Evolutionary conservation across 2,329 filamentous ascomycete genomes (phyloP).

Genomic region (Drechslera avenae): DNA sequence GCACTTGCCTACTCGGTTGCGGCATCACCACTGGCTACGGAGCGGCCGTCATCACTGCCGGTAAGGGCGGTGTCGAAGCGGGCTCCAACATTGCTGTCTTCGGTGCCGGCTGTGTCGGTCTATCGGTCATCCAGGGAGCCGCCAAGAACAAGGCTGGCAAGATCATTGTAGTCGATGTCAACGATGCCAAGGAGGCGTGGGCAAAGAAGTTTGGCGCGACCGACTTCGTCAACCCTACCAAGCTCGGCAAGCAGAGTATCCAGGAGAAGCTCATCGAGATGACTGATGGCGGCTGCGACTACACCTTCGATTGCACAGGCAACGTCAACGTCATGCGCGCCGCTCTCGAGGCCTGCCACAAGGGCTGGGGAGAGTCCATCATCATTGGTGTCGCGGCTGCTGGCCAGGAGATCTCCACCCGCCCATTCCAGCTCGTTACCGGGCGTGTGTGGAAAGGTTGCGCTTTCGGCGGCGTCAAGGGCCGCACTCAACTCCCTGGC

Average conservation of each 20-base stretch:
- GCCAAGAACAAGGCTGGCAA: constrained; percentile 79
- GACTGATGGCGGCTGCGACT: constrained; percentile 97
- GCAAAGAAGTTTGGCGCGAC: constrained; percentile 92
- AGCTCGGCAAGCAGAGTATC: constrained; percentile 72
- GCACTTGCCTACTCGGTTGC: constrained; percentile 93
- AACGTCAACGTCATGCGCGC: constrained; percentile 96
- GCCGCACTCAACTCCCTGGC: constrained; percentile 84
- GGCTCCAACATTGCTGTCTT: constrained; percentile 91
- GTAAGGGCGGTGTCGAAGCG: constrained; percentile 71
- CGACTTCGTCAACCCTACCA: constrained; percentile 89
- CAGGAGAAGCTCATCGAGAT: constrained; percentile 94
- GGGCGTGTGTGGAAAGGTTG: constrained; percentile 98
- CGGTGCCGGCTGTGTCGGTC: constrained; percentile 92
- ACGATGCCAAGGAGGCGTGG: constrained; percentile 91
- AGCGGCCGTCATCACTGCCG: constrained; percentile 90
- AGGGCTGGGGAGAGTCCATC: constrained; percentile 98
- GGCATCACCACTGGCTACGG: constrained; percentile 99
- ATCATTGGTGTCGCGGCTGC: constrained; percentile 97
- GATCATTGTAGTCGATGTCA: constrained; percentile 82
- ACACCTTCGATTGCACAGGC: constrained; percentile 98
- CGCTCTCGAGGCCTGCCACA: constrained; percentile 96
- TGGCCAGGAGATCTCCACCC: constrained; percentile 91
- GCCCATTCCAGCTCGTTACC: constrained; percentile 98
- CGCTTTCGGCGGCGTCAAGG: constrained; percentile 98
- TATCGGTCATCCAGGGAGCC: constrained; percentile 93